Percentiles rank a stretch among this genome's conserved stretches.
phyloP scores from a whole-genome alignment of 768 basidiomycete genomes.

The Naganishia kalamii region DNA sequence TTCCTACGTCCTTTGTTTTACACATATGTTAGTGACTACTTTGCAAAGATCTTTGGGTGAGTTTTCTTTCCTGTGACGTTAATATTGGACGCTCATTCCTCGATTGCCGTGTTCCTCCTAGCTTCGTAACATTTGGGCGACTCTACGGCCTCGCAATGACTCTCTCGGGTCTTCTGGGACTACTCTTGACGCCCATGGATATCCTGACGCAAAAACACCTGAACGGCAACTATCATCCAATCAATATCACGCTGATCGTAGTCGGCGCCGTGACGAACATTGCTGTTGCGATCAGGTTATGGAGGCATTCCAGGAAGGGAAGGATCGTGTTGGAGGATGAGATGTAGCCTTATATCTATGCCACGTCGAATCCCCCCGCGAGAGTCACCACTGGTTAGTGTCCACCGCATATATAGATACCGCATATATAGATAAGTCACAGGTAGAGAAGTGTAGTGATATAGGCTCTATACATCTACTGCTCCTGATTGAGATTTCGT shows the following conservation, averaged over 20 bases:
- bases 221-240: slow-evolving; percentile 41
- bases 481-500: too few relatives aligned
- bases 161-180: slow-evolving; percentile 44
- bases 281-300: slow-evolving; percentile 23
- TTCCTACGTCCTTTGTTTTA: slow-evolving; percentile 46
- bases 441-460: too few relatives aligned
- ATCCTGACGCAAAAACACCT: slow-evolving; percentile 41
- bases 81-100: background rate
- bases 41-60: slow-evolving; percentile 33
- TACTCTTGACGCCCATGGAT: slow-evolving; percentile 46
- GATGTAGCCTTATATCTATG: too few relatives aligned
- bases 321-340: slow-evolving; percentile 20
- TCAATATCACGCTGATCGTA: slow-evolving; percentile 37
- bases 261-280: slow-evolving; percentile 30
- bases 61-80: background rate
- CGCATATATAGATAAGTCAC: too few relatives aligned
- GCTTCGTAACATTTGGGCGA: slow-evolving; percentile 47
- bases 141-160: slow-evolving; percentile 48
- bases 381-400: too few relatives aligned
- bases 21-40: slow-evolving; percentile 39
- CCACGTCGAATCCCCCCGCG: too few relatives aligned
- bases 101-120: slow-evolving; percentile 10
- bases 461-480: too few relatives aligned
- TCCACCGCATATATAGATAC: too few relatives aligned
- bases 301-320: slow-evolving; percentile 16